Conservation (phyloP, 805 yeast genomes). For the Candida silvicultrix region DNA sequence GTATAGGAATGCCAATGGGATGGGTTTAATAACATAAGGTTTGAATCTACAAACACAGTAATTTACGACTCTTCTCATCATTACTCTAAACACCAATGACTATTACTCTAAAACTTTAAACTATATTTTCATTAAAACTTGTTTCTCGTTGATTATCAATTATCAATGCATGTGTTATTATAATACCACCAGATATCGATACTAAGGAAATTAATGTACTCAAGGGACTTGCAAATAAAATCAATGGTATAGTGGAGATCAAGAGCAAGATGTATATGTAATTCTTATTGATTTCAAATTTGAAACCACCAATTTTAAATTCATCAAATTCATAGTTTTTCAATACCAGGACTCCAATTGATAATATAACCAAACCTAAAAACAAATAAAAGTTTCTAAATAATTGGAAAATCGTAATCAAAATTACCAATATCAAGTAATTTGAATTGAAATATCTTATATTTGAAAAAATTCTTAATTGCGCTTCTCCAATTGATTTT, state of each 20-base stretch:
- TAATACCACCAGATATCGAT: slow-evolving; percentile 1
- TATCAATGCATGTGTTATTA: slow-evolving; percentile 7
- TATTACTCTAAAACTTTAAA: not conserved
- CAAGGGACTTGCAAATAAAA: slow-evolving; percentile 12
- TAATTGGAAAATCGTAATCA: slow-evolving; percentile 10
- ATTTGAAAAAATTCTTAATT: slow-evolving; percentile 8
- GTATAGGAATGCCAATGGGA: no score
- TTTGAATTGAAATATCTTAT: slow-evolving; percentile 18
- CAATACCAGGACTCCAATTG: slow-evolving; percentile 6
- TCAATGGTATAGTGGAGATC: slow-evolving; percentile 13
- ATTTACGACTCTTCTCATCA: no score
- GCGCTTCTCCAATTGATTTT: slow-evolving; percentile 8
- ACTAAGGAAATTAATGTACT: not conserved
- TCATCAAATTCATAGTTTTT: slow-evolving; percentile 6
- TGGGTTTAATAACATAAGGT: no score
- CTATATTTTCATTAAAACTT: slow-evolving; percentile 17
- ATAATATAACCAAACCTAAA: slow-evolving; percentile 4
- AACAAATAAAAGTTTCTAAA: slow-evolving; percentile 15
- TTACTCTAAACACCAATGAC: no score
- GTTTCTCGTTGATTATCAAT: slow-evolving; percentile 15
- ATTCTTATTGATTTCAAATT: slow-evolving; percentile 10
- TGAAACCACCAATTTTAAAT: slow-evolving; percentile 2
- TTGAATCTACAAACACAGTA: no score
- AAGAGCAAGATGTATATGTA: slow-evolving; percentile 8
- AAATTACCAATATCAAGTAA: slow-evolving; percentile 10